Evolutionary conservation across 139 green algal genomes (phyloP).

Genomic region (Auxenochlorella protothecoides): DNA sequence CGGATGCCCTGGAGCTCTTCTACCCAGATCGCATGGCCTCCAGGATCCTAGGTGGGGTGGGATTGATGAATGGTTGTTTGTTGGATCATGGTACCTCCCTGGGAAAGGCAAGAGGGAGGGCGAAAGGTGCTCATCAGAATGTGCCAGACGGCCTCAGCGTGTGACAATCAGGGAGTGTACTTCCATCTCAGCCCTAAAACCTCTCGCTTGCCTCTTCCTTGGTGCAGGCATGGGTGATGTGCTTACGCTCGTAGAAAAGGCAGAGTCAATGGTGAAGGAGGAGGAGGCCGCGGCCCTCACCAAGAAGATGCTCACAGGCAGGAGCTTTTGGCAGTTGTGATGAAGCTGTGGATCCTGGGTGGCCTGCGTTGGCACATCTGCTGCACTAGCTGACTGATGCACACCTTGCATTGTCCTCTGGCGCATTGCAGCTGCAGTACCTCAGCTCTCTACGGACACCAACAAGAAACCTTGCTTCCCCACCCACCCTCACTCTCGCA

Average conservation of each 20-base stretch:
- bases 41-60: slow-evolving; percentile 74
- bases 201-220: neutral
- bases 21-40: slow-evolving; percentile 93
- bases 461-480: neutral
- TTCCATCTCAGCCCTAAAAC: neutral
- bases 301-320: slow-evolving; percentile 16
- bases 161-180: too few relatives aligned
- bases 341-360: too few relatives aligned
- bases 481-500: slow-evolving; percentile 1
- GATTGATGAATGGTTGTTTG: neutral
- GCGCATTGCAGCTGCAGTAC: too few relatives aligned
- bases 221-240: slow-evolving; percentile 84
- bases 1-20: slow-evolving; percentile 94
- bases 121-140: too few relatives aligned
- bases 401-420: too few relatives aligned
- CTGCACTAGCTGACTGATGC: too few relatives aligned
- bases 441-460: too few relatives aligned
- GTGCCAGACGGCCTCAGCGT: too few relatives aligned
- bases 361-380: too few relatives aligned
- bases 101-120: too few relatives aligned
- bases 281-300: slow-evolving; percentile 58
- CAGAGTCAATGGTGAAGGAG: slow-evolving; percentile 68
- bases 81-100: neutral
- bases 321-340: neutral
- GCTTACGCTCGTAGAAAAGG: slow-evolving; percentile 91